phyloP scores from a whole-genome alignment of 2,329 filamentous ascomycete genomes.

The Colletotrichum spinosum region DNA sequence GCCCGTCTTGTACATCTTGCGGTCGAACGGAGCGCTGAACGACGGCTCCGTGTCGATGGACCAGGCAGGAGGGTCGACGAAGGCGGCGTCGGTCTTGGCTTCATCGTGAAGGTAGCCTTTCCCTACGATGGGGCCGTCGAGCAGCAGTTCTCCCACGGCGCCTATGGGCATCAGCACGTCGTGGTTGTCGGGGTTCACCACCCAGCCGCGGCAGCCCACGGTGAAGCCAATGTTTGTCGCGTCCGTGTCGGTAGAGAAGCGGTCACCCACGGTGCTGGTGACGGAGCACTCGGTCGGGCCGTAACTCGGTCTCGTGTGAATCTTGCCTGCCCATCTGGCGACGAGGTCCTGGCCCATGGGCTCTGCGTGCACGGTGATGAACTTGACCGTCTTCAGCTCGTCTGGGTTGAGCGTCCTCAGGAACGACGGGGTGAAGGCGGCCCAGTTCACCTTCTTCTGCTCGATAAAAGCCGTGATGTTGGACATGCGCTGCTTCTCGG shows the following conservation, averaged over 20 bases:
- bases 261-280: slow-evolving; percentile 47
- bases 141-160: slow-evolving; percentile 29
- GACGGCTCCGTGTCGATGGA: neutral
- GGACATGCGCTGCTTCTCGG: slow-evolving; percentile 52
- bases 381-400: slow-evolving; percentile 50
- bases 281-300: slow-evolving; percentile 43
- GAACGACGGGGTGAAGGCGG: slow-evolving; percentile 68
- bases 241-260: slow-evolving; percentile 1
- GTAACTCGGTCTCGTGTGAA: slow-evolving; percentile 42
- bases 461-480: slow-evolving; percentile 62
- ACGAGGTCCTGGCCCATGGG: slow-evolving; percentile 41
- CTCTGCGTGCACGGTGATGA: slow-evolving; percentile 47
- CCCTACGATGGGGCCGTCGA: slow-evolving; percentile 23
- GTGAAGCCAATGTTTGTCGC: slow-evolving; percentile 42
- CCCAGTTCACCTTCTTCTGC: slow-evolving; percentile 63
- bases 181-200: slow-evolving; percentile 41
- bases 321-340: slow-evolving; percentile 38
- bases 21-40: neutral
- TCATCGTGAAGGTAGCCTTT: slow-evolving; percentile 30
- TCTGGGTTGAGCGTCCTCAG: slow-evolving; percentile 56
- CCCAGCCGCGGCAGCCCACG: slow-evolving; percentile 39
- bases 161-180: slow-evolving; percentile 24
- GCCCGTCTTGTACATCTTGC: slow-evolving; percentile 35
- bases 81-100: slow-evolving; percentile 9
- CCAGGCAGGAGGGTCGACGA: slow-evolving; percentile 22